Base-by-base conservation (phyloP, 345 rosid species). In the Salix viminalis region DNA sequence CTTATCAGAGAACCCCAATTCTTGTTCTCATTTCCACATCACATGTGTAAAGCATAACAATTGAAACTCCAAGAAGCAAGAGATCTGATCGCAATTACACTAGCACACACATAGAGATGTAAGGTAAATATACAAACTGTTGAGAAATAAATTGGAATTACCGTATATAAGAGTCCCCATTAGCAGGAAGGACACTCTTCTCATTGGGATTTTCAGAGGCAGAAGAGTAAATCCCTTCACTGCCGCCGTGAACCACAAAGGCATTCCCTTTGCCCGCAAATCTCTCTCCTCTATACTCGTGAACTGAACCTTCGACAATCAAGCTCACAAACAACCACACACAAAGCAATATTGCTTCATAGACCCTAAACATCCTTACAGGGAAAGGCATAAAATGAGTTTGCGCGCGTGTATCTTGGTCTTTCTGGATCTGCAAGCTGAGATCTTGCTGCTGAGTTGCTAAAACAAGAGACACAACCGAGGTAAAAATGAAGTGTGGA, bases 201-300 rank as follows among this genome's bases (percentile, higher is more conserved):
- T 84, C 82, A 2, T 80, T 81, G 61, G 69, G 44, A 69, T 41
- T 72, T 23, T 67, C 80, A 48, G 83, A 79, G 66, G 85, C 26
- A 48, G 91, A 88, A 23, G 97, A 90, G 90, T 92, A 96, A 79
- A 96, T 90, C 79, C 97, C 96, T 82, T 96, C 99, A 70, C 92
- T 96, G 69, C 99, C 98, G 9, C 96, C 99, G 80, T 96, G 96
- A 79, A 96, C 88, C 65, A 93, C 92, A 80, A 87, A 93, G 66
- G 98, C 98, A 84, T 93, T 92, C 60, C 99, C 99, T 88, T 88
- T 96, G 39, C 87, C 71, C 37, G 86, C 88, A 85, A 96, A 96
- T 75, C 75, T 89, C 70, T 90, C 94, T 36, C 83, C 90, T 48
- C 72, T 88, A 83, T 96, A 96, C 85, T 92, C 95, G 66, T 96